These are phyloP conservation scores for Sporothrix phasma DNA, from an alignment of 2,329 filamentous ascomycete genomes.

Conservation along the genomic window DNA sequence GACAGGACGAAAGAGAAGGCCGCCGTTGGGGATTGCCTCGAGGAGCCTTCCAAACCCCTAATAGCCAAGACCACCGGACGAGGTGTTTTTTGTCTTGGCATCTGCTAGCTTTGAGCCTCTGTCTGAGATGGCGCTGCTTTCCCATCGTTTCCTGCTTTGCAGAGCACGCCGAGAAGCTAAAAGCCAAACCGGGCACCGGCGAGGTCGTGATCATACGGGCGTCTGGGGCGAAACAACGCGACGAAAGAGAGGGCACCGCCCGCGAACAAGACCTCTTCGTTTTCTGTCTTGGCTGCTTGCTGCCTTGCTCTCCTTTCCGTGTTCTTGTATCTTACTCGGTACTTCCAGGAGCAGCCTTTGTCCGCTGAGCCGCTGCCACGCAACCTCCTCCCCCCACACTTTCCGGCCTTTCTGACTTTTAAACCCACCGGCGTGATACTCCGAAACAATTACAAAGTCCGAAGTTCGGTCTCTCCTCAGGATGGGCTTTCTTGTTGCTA, in stretches of 20 bases:
- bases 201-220: background rate
- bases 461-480: background rate
- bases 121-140: background rate
- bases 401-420: no score
- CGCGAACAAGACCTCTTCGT: background rate
- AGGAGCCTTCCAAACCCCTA: background rate
- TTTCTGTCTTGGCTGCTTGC: no score
- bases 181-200: background rate
- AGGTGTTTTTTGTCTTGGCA: background rate
- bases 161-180: background rate
- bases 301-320: no score
- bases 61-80: background rate
- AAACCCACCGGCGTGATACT: no score
- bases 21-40: background rate
- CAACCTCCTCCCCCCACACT: background rate
- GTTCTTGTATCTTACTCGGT: no score
- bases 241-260: background rate
- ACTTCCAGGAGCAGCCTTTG: no score
- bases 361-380: background rate
- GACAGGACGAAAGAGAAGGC: background rate
- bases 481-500: background rate
- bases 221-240: background rate
- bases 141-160: no score
- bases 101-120: background rate
- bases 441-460: no score